Evolutionary conservation across 2,329 filamentous ascomycete species (phyloP), one percentile per base, ranked within the genome.

Genomic region (Zymoseptoria crescenta): DNA sequence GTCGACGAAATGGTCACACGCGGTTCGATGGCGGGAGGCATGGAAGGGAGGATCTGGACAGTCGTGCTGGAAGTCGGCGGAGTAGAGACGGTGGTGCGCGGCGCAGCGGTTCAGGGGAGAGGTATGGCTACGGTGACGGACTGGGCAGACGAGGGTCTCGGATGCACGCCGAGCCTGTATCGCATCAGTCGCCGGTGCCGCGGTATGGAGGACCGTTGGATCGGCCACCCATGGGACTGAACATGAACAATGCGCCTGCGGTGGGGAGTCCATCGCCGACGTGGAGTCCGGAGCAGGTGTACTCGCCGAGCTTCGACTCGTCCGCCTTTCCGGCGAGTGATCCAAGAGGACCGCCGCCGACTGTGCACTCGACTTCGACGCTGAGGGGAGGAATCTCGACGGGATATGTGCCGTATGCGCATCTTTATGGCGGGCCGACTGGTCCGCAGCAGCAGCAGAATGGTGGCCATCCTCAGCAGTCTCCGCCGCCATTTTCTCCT

Each of bases 381-480:
- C 55, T 60, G 54, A 64, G 60, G 45, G 64, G 59, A 28, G 64
- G 59, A 45, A 61, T 68, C 57, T 62, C 64, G 16, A 63, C 62
- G 48, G 66, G 68, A 51, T 74, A 74, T 52, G 67, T 73, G 2
- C 72, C 72, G 7, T 74, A 74, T 52, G 65, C 71, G 24, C 58
- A 73, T 57, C 68, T 74, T 55, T 74, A 74, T 57, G 69, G 67
- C 45, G 63, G 61, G 24, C 60, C 67, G 10, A 60, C 55, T 19
- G 16, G 51, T 21, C 55, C 56, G 24, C 8, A 8, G n/a, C 57
- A 59, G 13, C 21, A 24, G 8, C 52, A 49, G 20, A 48, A 62
- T 29, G 41, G 35, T 1, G 54, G 52, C 24, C 62, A 58, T 35
- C 59, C 61, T 6, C 64, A 64, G 45, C 64, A 68, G 27, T 49